A percentile compares a stretch with the other conserved stretches of the same genome.
Conservation (phyloP, 495 filamentous ascomycete genomes). For the Trypethelium eluteriae region DNA sequence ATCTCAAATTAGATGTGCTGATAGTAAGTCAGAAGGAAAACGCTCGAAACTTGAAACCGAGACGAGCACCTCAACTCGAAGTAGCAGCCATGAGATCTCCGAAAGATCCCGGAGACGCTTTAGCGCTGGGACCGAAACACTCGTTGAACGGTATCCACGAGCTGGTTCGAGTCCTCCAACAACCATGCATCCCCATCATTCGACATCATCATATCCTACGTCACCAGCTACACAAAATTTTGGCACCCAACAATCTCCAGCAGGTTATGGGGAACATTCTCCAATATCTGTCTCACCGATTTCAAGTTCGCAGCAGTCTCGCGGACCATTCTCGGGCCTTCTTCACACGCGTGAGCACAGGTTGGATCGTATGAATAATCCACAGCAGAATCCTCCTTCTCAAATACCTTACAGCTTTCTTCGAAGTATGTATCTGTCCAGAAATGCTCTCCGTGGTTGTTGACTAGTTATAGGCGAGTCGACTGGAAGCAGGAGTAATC, state of each 20-base stretch:
- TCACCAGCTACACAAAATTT: slow-evolving; percentile 6
- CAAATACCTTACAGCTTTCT: neutral
- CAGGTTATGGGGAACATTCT: slow-evolving; percentile 5
- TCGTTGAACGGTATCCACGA: slow-evolving; percentile 7
- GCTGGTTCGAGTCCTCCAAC: slow-evolving; percentile 9
- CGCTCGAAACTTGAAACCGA: slow-evolving; percentile 34
- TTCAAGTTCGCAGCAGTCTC: neutral
- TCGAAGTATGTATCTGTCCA: neutral
- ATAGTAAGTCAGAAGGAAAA: slow-evolving; percentile 29
- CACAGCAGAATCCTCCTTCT: neutral
- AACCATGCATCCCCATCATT: neutral
- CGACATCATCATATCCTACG: slow-evolving; percentile 1
- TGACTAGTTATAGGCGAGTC: neutral
- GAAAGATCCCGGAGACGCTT: slow-evolving; percentile 11
- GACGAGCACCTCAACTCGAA: slow-evolving; percentile 24
- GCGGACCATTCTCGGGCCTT: neutral
- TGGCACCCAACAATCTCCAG: slow-evolving; percentile 3
- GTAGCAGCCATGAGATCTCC: slow-evolving; percentile 15
- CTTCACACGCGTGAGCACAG: neutral
- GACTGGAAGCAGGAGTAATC: neutral
- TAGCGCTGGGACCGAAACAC: slow-evolving; percentile 1
- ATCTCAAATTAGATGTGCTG: neutral
- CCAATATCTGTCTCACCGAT: slow-evolving; percentile 2
- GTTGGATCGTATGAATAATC: neutral
- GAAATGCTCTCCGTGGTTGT: neutral